Conservation (phyloP, 108 stramenopile genomes). For the Skeletonema menzelii region DNA sequence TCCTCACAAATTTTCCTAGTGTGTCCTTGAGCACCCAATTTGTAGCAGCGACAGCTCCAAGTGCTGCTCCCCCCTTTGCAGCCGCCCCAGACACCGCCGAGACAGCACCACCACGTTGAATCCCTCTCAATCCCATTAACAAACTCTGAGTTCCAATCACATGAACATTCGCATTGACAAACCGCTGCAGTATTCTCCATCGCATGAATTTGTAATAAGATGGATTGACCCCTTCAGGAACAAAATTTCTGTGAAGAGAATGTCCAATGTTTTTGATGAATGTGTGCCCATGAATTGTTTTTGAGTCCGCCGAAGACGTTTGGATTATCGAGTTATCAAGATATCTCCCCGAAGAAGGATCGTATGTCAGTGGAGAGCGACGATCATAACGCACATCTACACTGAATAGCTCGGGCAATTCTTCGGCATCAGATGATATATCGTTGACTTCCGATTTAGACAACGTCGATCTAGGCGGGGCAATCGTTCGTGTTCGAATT, state of each 20-base stretch:
- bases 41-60: constrained; percentile 84
- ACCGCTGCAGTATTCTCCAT: constrained; percentile 88
- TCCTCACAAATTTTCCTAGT: constrained; percentile 87
- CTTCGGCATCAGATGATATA: not conserved
- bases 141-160: constrained; percentile 94
- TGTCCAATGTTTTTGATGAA: constrained; percentile 8
- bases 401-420: constrained; percentile 30
- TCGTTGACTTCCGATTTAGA: not conserved
- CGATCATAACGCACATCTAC: constrained; percentile 42
- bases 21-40: constrained; percentile 97
- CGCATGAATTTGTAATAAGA: constrained; percentile 85
- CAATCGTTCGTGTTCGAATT: not conserved
- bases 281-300: not conserved
- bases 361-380: constrained; percentile 37
- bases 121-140: constrained; percentile 81
- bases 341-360: constrained; percentile 30
- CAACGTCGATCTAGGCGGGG: not conserved
- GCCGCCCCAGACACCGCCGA: not conserved
- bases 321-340: constrained; percentile 21
- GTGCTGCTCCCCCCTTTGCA: constrained; percentile 9
- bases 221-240: constrained; percentile 84
- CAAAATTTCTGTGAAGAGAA: constrained; percentile 55
- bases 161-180: constrained; percentile 87
- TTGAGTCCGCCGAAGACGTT: constrained; percentile 3
- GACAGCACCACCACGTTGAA: constrained; percentile 43